Evolutionary conservation across 2,329 filamentous ascomycete species (phyloP).

Genomic region (Pseudogymnoascus sp.): DNA sequence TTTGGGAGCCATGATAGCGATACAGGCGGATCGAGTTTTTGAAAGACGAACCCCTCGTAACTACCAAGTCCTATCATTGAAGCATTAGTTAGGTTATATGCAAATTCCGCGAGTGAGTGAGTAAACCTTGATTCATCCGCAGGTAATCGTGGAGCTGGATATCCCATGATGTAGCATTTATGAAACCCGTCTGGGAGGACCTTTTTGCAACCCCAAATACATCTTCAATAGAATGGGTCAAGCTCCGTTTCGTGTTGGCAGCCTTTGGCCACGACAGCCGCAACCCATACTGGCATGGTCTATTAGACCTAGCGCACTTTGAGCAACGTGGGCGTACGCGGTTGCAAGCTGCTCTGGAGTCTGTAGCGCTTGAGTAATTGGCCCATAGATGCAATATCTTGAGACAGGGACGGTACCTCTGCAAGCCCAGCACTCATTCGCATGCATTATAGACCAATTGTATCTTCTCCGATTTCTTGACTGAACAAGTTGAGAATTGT

Average conservation of each 20-base stretch:
- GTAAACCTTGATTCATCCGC: slow-evolving; percentile 21
- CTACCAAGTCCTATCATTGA: slow-evolving; percentile 17
- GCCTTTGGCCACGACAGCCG: slow-evolving; percentile 22
- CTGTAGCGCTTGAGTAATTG: slow-evolving; percentile 17
- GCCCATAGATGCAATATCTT: slow-evolving; percentile 8
- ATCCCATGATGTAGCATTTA: slow-evolving; percentile 22
- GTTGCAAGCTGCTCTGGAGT: slow-evolving; percentile 19
- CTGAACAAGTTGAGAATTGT: slow-evolving; percentile 13
- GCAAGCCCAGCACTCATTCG: slow-evolving; percentile 21
- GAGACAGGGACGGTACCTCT: slow-evolving; percentile 18
- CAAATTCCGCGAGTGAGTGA: slow-evolving; percentile 16
- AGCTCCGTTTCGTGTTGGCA: slow-evolving; percentile 20
- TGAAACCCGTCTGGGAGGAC: slow-evolving; percentile 19
- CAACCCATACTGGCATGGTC: slow-evolving; percentile 20
- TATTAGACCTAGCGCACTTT: slow-evolving; percentile 18
- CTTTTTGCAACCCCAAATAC: slow-evolving; percentile 16
- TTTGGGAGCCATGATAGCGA: slow-evolving; percentile 20
- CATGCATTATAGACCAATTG: slow-evolving; percentile 17
- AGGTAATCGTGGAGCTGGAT: slow-evolving; percentile 21
- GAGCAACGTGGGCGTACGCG: slow-evolving; percentile 18
- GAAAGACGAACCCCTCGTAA: slow-evolving; percentile 16
- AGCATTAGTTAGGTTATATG: slow-evolving; percentile 18
- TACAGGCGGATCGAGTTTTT: slow-evolving; percentile 17
- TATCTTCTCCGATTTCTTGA: slow-evolving; percentile 12
- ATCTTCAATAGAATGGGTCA: slow-evolving; percentile 19